These are phyloP conservation scores for Xylaria scruposa DNA, from an alignment of 495 filamentous ascomycete species.

Conservation along the genomic window DNA sequence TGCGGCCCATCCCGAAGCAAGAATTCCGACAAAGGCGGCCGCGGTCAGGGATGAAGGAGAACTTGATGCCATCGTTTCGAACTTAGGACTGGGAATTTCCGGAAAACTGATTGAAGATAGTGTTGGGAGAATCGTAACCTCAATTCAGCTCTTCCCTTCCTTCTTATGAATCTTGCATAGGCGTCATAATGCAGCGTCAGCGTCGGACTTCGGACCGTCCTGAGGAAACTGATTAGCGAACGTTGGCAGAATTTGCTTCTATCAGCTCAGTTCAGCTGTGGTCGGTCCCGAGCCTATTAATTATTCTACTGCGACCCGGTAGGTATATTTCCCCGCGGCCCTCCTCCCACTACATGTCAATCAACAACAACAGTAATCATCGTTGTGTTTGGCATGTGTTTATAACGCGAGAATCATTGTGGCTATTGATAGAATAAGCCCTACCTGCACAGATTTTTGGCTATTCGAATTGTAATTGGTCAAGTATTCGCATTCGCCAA, in stretches of 20 bases:
- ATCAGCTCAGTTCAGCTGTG: neutral
- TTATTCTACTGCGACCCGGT: neutral
- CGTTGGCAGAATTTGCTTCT: neutral
- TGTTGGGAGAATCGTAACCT: neutral
- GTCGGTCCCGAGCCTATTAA: neutral
- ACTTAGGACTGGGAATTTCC: neutral
- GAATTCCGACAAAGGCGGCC: slow-evolving; percentile 11
- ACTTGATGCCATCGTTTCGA: slow-evolving; percentile 16
- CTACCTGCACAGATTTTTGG: neutral
- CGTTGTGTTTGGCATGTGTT: no score
- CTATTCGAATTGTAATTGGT: neutral
- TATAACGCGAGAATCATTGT: no score
- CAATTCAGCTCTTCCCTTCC: neutral
- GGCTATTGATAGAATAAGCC: slow-evolving; percentile 11
- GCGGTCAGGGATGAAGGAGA: slow-evolving; percentile 13
- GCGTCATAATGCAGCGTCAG: neutral
- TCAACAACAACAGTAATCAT: neutral
- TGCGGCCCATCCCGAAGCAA: slow-evolving; percentile 27
- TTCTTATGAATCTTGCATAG: neutral
- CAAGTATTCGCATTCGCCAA: slow-evolving; percentile 9
- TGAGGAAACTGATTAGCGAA: neutral
- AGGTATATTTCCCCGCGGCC: neutral
- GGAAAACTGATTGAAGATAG: neutral
- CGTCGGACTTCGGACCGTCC: neutral
- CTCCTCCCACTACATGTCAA: neutral